A percentile compares a stretch with the other conserved stretches of the same genome.
Conservation (phyloP, 2,329 filamentous ascomycete species). For the Pseudocercospora fuligena region DNA sequence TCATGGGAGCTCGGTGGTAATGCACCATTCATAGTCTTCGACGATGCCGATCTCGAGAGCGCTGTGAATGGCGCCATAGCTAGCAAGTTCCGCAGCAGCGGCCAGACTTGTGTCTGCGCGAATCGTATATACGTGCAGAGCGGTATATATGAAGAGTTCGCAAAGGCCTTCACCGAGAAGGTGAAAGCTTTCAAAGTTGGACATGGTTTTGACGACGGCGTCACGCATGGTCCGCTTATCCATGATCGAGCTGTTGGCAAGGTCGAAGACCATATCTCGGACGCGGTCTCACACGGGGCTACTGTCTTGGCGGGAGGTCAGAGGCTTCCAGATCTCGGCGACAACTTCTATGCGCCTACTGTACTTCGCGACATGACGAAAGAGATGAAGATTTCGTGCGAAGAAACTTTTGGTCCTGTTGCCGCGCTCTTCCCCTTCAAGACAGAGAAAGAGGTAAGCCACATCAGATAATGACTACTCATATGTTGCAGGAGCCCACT, state of each 20-base stretch:
- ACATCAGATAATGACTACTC: not conserved
- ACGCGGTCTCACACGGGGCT: constrained; percentile 67
- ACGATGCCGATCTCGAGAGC: constrained; percentile 83
- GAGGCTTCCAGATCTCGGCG: constrained; percentile 45
- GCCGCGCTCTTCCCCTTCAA: constrained; percentile 33
- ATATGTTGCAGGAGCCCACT: not conserved
- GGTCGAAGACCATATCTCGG: constrained; percentile 75
- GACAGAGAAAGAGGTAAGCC: constrained; percentile 32
- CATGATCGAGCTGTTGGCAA: constrained; percentile 79
- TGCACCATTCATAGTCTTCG: constrained; percentile 94
- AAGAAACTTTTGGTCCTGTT: constrained; percentile 37
- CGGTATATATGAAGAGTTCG: constrained; percentile 59
- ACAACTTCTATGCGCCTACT: constrained; percentile 33
- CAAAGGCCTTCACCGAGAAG: constrained; percentile 41
- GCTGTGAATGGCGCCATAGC: constrained; percentile 62
- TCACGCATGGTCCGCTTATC: constrained; percentile 82
- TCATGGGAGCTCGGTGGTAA: constrained; percentile 95
- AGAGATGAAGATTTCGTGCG: constrained; percentile 31
- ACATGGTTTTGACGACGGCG: constrained; percentile 68
- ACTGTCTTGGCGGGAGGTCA: constrained; percentile 25
- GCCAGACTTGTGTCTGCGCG: constrained; percentile 42
- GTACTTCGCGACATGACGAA: constrained; percentile 31
- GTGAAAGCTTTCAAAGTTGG: constrained; percentile 75
- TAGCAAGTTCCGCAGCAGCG: constrained; percentile 33
- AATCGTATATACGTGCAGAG: constrained; percentile 80